phyloP scores from a whole-genome alignment of 2,329 filamentous ascomycete species.

The Aureobasidium subglaciale region DNA sequence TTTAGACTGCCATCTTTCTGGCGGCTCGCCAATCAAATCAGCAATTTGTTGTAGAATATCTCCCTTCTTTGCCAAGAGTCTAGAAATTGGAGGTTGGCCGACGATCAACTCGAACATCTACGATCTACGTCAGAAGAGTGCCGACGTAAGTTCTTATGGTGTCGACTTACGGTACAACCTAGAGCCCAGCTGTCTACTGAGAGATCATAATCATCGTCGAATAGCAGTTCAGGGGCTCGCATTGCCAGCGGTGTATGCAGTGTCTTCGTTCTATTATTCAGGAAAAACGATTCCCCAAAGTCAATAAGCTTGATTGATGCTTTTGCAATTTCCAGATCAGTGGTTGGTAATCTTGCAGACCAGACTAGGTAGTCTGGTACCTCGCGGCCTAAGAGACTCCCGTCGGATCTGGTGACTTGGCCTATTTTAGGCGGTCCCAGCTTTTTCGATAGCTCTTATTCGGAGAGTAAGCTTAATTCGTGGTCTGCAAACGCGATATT shows the following conservation, averaged over 20 bases:
- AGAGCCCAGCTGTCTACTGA: constrained; percentile 34
- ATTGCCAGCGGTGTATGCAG: constrained; percentile 31
- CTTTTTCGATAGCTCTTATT: constrained; percentile 21
- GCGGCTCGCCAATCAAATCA: constrained; percentile 29
- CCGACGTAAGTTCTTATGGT: neutral
- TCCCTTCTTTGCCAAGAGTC: constrained; percentile 28
- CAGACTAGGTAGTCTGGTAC: constrained; percentile 22
- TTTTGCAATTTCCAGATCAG: neutral
- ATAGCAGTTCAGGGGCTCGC: constrained; percentile 34
- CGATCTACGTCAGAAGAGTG: neutral
- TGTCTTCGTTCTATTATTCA: constrained; percentile 20
- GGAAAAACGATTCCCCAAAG: constrained; percentile 33
- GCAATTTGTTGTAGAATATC: constrained; percentile 32
- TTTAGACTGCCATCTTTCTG: constrained; percentile 28
- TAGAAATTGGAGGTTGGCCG: constrained; percentile 34
- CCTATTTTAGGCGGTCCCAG: constrained; percentile 20
- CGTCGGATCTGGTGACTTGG: constrained; percentile 20
- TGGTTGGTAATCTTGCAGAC: constrained; percentile 15
- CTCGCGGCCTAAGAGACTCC: constrained; percentile 18
- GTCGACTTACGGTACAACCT: constrained; percentile 28
- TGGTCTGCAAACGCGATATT: constrained; percentile 25
- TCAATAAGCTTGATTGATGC: constrained; percentile 30
- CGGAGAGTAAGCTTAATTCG: constrained; percentile 17
- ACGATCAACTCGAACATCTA: constrained; percentile 33
- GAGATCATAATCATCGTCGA: constrained; percentile 30